Evolutionary conservation across 345 rosid species (phyloP), one percentile per base, ranked within the genome.

Genomic region (Passiflora organensis): DNA sequence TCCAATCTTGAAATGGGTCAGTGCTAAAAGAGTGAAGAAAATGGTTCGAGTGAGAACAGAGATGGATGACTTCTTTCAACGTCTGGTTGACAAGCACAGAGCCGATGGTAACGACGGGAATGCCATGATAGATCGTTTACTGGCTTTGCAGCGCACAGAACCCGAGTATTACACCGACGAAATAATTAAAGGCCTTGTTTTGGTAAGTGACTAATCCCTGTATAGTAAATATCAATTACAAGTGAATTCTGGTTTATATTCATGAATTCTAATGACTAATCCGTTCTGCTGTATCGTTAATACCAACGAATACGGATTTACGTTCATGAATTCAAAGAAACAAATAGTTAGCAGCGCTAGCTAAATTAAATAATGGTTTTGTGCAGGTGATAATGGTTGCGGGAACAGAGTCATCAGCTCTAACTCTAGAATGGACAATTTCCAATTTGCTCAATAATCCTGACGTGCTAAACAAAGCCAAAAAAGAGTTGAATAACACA

Each of bases 371-470:
- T 8, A 28, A 28, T 28, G 3, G 3, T 28, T 28, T 28, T 8
- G 5, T 28, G 51, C 51, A 47, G 51, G 2, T 22, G 6, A 47
- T 22, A 13, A 20, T 81, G 58, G 3, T 52, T 34, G 84, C 80
- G 0, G 89, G 86, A 34, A 78, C 74, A 13, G 79, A 83, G 3
- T 78, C 89, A 10, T 46, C 84, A 0, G 64, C 76, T 0, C 66
- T 55, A 24, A 72, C 84, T 1, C 0, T 70, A 13, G 81, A 78
- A 16, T 81, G 82, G 90, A 75, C 79, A 8, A 67, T 78, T 78
- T 56, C 86, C 1, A 63, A 70, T 34, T 56, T 81, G n/a, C 62
- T 76, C 2, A 83, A 72, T 41, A 59, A 80, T 25, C 90, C 78
- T 0, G 55, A 38, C 0, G 18, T 28, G 14, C 0, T 80, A 14